These are phyloP conservation scores for Seminavis robusta DNA, from an alignment of 108 stramenopile species.

Conservation along the genomic window DNA sequence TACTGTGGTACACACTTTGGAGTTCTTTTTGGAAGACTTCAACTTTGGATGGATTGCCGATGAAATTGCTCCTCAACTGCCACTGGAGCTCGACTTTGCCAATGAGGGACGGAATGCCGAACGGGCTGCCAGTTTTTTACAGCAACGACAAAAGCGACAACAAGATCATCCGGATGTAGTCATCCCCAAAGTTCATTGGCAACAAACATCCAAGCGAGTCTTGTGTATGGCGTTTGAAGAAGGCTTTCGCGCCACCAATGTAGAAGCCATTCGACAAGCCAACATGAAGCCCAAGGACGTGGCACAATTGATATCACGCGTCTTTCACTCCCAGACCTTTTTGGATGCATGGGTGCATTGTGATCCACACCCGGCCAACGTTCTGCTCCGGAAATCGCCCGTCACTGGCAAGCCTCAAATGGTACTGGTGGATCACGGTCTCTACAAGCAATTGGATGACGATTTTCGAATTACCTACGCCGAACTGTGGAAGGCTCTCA, in stretches of 20 bases:
- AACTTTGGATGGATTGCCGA: constrained; percentile 93
- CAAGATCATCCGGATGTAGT: constrained; percentile 58
- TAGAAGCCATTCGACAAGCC: constrained; percentile 51
- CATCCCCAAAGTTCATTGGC: constrained; percentile 74
- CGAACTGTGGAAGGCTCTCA: constrained; percentile 77
- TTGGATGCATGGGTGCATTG: constrained; percentile 77
- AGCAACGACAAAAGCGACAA: neutral
- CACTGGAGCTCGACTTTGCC: constrained; percentile 89
- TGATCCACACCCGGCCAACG: constrained; percentile 94
- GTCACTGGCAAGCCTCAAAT: constrained; percentile 67
- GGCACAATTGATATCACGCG: constrained; percentile 68
- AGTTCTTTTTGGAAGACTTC: constrained; percentile 80
- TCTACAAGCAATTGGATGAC: constrained; percentile 74
- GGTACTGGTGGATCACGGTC: constrained; percentile 91
- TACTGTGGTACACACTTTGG: constrained; percentile 60
- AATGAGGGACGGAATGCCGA: constrained; percentile 88
- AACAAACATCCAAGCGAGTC: constrained; percentile 67
- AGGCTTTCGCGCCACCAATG: constrained; percentile 84
- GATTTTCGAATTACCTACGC: constrained; percentile 81
- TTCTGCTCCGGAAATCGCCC: constrained; percentile 68
- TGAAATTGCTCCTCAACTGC: constrained; percentile 89
- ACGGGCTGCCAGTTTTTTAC: constrained; percentile 46
- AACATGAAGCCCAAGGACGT: constrained; percentile 59
- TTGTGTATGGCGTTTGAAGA: constrained; percentile 95
- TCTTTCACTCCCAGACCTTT: constrained; percentile 82